Conservation (phyloP, 176 grass and related monocot species). For the Bolboschoenus planiculmis region DNA sequence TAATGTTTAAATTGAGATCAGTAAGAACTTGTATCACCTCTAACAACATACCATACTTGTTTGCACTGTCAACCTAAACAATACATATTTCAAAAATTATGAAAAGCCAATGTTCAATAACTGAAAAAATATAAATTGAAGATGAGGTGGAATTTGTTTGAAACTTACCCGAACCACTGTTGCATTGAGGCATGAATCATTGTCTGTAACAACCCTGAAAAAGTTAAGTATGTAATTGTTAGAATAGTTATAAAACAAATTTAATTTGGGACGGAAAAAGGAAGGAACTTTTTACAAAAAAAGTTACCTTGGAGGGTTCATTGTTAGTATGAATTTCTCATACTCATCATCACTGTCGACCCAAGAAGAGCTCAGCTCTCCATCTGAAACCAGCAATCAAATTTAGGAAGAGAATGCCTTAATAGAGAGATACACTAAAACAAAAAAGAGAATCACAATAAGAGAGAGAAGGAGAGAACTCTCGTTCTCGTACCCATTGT, state of each 20-base stretch:
- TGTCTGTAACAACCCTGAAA: slow-evolving; percentile 74
- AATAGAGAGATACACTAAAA: neutral
- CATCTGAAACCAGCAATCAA: slow-evolving; percentile 30
- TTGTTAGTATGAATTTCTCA: slow-evolving; percentile 87
- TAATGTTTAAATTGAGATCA: slow-evolving; percentile 77
- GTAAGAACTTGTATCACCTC: slow-evolving; percentile 85
- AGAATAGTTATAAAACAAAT: neutral
- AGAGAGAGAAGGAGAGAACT: neutral
- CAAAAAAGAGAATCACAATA: neutral
- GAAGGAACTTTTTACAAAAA: neutral
- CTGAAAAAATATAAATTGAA: neutral
- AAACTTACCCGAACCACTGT: slow-evolving; percentile 63
- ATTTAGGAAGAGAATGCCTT: neutral
- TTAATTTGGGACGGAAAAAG: neutral
- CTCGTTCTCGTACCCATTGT: slow-evolving; percentile 1
- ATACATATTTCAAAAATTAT: slow-evolving; percentile 12
- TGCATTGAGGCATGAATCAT: slow-evolving; percentile 56
- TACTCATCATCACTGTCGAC: slow-evolving; percentile 78
- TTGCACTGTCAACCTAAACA: slow-evolving; percentile 75
- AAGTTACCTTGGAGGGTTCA: slow-evolving; percentile 87
- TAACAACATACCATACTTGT: slow-evolving; percentile 81
- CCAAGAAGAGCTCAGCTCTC: slow-evolving; percentile 47
- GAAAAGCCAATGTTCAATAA: slow-evolving; percentile 4
- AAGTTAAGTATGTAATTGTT: neutral
- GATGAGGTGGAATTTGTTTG: neutral